These are phyloP conservation scores for Aegilops tauschii DNA, from an alignment of 176 grass and related monocot species.

Conservation along the genomic window DNA sequence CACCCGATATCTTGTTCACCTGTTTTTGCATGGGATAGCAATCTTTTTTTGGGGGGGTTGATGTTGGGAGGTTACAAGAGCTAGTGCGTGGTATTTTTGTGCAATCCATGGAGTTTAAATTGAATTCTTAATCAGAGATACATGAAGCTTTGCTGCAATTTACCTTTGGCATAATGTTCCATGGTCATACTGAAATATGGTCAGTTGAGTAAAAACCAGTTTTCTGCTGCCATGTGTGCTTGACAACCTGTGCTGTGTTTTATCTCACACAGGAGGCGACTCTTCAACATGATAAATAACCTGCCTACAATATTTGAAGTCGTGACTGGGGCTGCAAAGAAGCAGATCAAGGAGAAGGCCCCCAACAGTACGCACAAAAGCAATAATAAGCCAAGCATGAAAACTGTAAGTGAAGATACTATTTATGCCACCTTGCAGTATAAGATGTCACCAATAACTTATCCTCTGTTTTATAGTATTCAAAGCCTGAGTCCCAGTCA, in stretches of 20 bases:
- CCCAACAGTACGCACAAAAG: conserved; percentile 75
- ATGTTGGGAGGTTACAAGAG: too few species aligned
- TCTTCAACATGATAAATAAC: conserved; percentile 97
- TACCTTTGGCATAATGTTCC: not conserved
- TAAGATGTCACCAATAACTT: not conserved
- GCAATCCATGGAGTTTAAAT: too few species aligned
- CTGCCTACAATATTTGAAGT: conserved; percentile 95
- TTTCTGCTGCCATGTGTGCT: not conserved
- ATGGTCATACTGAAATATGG: not conserved
- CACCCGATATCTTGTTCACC: not conserved
- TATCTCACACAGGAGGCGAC: conserved; percentile 52
- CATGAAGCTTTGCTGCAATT: too few species aligned
- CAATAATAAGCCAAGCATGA: conserved; percentile 57
- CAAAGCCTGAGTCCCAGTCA: conserved; percentile 54
- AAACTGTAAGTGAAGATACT: conserved; percentile 52
- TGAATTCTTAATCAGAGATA: too few species aligned
- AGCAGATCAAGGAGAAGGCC: conserved; percentile 80
- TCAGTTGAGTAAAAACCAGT: not conserved
- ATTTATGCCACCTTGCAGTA: not conserved
- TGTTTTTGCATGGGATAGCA: not conserved
- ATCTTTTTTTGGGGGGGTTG: not conserved
- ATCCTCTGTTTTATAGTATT: conserved; percentile 30
- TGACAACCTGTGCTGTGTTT: not conserved
- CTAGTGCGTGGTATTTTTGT: too few species aligned
- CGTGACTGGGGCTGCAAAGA: conserved; percentile 82